Conservation (phyloP, 2,329 filamentous ascomycete species). For the Talaromyces piceae region DNA sequence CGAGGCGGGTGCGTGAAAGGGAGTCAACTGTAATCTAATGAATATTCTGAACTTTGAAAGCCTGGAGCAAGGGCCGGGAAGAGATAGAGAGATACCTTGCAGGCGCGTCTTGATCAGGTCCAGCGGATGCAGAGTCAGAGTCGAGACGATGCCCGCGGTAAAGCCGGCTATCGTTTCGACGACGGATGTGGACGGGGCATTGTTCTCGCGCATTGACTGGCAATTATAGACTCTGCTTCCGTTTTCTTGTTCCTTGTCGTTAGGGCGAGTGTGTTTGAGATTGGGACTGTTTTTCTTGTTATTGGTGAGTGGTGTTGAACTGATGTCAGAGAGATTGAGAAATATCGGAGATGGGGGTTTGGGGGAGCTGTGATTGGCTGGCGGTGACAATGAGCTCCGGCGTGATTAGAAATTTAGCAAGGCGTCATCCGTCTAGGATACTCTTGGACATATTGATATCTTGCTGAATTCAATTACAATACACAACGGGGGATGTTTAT, state of each 20-base stretch:
- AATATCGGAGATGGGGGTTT: background rate
- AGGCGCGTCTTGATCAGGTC: slow-evolving; percentile 96
- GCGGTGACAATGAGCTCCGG: background rate
- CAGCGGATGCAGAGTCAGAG: slow-evolving; percentile 80
- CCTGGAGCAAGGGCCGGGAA: background rate
- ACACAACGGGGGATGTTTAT: background rate
- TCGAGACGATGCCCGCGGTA: slow-evolving; percentile 78
- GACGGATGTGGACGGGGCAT: slow-evolving; percentile 64
- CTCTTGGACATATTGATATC: no score
- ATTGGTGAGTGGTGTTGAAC: no score
- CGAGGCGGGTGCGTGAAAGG: slow-evolving; percentile 39
- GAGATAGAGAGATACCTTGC: slow-evolving; percentile 57
- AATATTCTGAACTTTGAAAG: slow-evolving; percentile 13
- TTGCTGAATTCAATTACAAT: background rate
- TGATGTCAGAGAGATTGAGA: background rate
- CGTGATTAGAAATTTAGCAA: background rate
- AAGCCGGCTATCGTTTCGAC: slow-evolving; percentile 88
- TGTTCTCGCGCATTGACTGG: slow-evolving; percentile 34
- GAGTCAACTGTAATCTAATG: slow-evolving; percentile 47
- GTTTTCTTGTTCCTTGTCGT: background rate
- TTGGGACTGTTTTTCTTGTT: background rate
- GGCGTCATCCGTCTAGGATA: no score
- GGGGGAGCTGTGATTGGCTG: background rate
- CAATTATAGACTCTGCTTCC: background rate
- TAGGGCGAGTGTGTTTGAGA: background rate